Evolutionary conservation across 345 rosid species (phyloP).

Genomic region (Turnera subulata): DNA sequence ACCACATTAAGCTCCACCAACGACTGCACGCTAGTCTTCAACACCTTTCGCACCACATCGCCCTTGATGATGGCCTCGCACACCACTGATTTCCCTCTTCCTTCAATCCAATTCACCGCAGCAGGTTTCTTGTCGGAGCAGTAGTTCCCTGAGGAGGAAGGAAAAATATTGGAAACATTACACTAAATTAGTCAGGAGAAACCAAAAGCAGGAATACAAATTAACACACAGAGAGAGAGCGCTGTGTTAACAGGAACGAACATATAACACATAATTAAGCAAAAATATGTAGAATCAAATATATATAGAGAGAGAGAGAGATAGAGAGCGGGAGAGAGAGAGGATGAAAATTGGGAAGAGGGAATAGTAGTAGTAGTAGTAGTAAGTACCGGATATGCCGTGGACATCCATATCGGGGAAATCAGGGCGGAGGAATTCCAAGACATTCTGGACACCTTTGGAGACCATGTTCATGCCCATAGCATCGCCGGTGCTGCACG

Average conservation of each 20-base stretch:
- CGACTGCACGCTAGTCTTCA: slow-evolving; percentile 33
- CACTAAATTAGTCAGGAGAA: not conserved
- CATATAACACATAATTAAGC: not conserved
- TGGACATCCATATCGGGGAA: slow-evolving; percentile 45
- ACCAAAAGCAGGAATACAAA: not conserved
- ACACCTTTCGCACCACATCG: slow-evolving; percentile 34
- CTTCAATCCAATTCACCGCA: slow-evolving; percentile 49
- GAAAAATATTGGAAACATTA: not conserved
- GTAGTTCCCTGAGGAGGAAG: slow-evolving; percentile 29
- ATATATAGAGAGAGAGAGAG: not conserved
- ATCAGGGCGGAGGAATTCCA: slow-evolving; percentile 33
- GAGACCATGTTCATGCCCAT: slow-evolving; percentile 55
- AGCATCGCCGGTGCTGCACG: slow-evolving; percentile 43
- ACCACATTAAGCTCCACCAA: slow-evolving; percentile 45
- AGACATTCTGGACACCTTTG: slow-evolving; percentile 43
- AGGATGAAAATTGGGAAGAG: too few species aligned
- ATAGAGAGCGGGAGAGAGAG: too few species aligned
- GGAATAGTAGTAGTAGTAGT: too few species aligned
- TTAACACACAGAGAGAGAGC: not conserved
- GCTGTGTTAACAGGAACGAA: too few species aligned
- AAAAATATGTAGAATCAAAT: too few species aligned
- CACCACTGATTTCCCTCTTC: slow-evolving; percentile 44
- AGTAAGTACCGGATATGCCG: slow-evolving; percentile 42
- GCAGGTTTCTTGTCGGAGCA: slow-evolving; percentile 49
- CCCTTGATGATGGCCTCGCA: slow-evolving; percentile 39